Evolutionary conservation across 768 basidiomycete species (phyloP).

Genomic region (Udeniomyces megalosporus): DNA sequence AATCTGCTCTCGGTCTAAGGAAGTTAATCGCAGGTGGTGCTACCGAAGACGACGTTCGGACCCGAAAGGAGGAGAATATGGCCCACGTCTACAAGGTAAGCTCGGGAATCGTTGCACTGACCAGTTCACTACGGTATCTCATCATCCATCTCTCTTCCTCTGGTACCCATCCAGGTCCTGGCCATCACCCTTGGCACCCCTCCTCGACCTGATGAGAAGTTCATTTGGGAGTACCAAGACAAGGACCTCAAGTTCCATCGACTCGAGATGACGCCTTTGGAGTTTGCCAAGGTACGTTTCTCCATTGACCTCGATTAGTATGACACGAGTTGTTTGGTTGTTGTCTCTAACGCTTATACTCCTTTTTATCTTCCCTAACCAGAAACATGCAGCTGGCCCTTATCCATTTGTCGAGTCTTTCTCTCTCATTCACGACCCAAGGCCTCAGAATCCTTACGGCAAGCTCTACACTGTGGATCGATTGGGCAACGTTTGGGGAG

Average conservation of each 20-base stretch:
- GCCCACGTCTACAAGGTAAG: background rate
- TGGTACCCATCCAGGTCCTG: background rate
- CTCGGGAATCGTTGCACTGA: no score
- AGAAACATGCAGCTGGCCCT: constrained; percentile 21
- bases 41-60: constrained; percentile 18
- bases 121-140: no score
- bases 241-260: constrained; percentile 53
- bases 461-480: constrained; percentile 82
- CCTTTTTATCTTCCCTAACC: background rate
- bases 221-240: constrained; percentile 81
- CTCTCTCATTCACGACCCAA: constrained; percentile 89
- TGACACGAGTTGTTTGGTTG: no score
- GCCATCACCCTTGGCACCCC: constrained; percentile 61
- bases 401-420: constrained; percentile 53
- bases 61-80: background rate
- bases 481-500: constrained; percentile 84
- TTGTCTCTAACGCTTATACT: no score
- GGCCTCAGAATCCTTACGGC: constrained; percentile 62
- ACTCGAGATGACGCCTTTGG: constrained; percentile 65
- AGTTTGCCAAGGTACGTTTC: constrained; percentile 43
- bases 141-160: no score
- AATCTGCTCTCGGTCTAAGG: constrained; percentile 72
- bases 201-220: constrained; percentile 47
- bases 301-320: no score
- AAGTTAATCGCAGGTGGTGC: constrained; percentile 42